Evolutionary conservation across 352 stramenopile species (phyloP), one percentile per base, ranked within the genome.

Genomic region (Globisporangium megalacanthum): DNA sequence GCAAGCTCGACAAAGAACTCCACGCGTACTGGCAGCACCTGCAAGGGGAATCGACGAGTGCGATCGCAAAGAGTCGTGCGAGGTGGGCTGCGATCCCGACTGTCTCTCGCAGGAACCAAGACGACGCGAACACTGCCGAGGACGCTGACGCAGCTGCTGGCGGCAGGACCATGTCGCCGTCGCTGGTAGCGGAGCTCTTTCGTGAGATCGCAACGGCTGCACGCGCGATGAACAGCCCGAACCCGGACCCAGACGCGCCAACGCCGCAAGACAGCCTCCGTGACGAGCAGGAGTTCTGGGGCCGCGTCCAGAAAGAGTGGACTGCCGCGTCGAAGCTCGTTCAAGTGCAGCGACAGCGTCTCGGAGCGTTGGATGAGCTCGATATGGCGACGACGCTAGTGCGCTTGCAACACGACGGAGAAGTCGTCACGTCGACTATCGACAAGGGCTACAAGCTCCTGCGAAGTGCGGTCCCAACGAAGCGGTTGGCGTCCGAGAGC

Each of bases 301-400:
- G 46, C 1, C 68, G 72, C 11, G 22, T 91, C 15, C 62, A 81
- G 31, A 65, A 65, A 7, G 81, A 91, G 45, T 85, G 77, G 73
- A 72, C 52, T 19, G 60, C 62, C 15, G 82, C 72, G 9, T 84
- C 79, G 57, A 81, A 82, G 19, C 65, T 92, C 1, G 89, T 89
- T 20, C 77, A 91, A 29, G 67, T 66, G 15, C 82, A 90, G 31
- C 79, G 91, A 35, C 71, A 85, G 39, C 77, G 80, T n/a, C 73
- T 94, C 4, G 80, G 78, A 5, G 73, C 68, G 2, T 64, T 89
- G 35, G 84, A 94, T 49, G 84, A 94, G 35, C 58, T 94, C 42
- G 75, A 75, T 25, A 94, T 94, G 84, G 84, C 84, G 1, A 80
- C 73, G 20, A 81, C 79, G 49, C 80, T 88, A 49, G 69, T 94